Conservation (phyloP, 2,329 filamentous ascomycete species). For the Exophiala mesophila region DNA sequence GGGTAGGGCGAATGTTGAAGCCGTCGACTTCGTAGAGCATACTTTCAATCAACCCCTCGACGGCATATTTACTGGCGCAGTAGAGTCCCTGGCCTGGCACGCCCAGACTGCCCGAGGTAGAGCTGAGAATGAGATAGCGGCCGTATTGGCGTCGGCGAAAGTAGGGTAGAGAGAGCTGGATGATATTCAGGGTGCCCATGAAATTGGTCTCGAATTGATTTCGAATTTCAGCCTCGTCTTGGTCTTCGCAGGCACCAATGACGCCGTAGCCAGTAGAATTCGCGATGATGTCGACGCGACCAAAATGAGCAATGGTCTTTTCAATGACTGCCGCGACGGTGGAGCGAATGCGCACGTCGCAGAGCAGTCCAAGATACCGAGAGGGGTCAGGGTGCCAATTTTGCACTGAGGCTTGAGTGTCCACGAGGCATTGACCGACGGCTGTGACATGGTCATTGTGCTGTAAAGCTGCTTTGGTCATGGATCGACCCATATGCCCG, state of each 20-base stretch:
- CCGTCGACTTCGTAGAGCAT: conserved; percentile 92
- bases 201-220: conserved; percentile 99
- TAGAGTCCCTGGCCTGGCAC: conserved; percentile 91
- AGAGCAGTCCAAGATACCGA: conserved; percentile 70
- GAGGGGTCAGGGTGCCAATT: conserved; percentile 53
- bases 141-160: conserved; percentile 72
- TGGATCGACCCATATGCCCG: conserved; percentile 90
- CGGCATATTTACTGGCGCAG: conserved; percentile 94
- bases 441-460: conserved; percentile 80
- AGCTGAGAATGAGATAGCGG: conserved; percentile 91
- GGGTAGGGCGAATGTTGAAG: conserved; percentile 88
- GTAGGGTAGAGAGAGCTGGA: conserved; percentile 81
- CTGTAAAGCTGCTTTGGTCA: conserved; percentile 74
- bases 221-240: conserved; percentile 88
- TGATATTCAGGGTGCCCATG: conserved; percentile 89
- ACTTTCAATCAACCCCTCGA: conserved; percentile 90
- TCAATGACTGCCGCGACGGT: conserved; percentile 71
- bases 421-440: conserved; percentile 78
- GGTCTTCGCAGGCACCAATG: conserved; percentile 92
- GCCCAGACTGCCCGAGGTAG: conserved; percentile 84
- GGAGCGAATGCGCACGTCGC: conserved; percentile 78
- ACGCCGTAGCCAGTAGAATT: conserved; percentile 96
- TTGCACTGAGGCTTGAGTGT: conserved; percentile 66
- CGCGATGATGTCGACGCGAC: conserved; percentile 78
- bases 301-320: conserved; percentile 67